Evolutionary conservation across 129 eudicot species (phyloP).

Genomic region (Artemisia annua): DNA sequence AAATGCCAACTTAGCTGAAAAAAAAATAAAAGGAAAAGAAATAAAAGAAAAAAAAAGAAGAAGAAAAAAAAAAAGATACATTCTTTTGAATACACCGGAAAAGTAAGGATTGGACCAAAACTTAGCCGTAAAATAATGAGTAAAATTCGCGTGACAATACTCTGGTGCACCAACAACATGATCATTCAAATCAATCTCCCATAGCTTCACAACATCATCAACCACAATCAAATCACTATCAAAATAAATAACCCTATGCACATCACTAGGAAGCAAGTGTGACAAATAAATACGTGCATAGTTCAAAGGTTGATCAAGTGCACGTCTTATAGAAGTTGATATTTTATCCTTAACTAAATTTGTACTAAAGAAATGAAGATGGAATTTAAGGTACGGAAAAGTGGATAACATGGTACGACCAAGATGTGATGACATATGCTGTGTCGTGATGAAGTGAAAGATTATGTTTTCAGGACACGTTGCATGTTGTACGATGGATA

Average conservation of each 20-base stretch:
- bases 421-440: slow-evolving; percentile 4
- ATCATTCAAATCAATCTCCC: slow-evolving; percentile 42
- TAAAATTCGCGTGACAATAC: slow-evolving; percentile 80
- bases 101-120: slow-evolving; percentile 64
- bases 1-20: no score
- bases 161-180: slow-evolving; percentile 77
- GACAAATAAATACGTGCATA: slow-evolving; percentile 83
- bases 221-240: slow-evolving; percentile 81
- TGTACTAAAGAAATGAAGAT: slow-evolving; percentile 56
- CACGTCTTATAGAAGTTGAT: slow-evolving; percentile 76
- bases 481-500: slow-evolving; percentile 74
- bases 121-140: slow-evolving; percentile 55
- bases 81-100: slow-evolving; percentile 38
- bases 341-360: slow-evolving; percentile 54
- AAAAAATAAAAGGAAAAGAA: no score
- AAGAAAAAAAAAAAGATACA: not conserved
- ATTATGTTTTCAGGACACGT: slow-evolving; percentile 72
- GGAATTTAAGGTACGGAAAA: slow-evolving; percentile 40
- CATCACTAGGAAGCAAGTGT: slow-evolving; percentile 51
- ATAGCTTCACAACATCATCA: slow-evolving; percentile 62
- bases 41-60: no score
- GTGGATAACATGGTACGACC: slow-evolving; percentile 10
- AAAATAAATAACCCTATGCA: slow-evolving; percentile 68
- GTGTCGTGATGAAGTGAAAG: slow-evolving; percentile 60
- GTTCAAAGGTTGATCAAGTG: slow-evolving; percentile 82